Percentiles rank a stretch among this genome's conserved stretches.
These are phyloP conservation scores for Paecilomyces sp. DNA, from an alignment of 2,329 filamentous ascomycete genomes.

Conservation along the genomic window DNA sequence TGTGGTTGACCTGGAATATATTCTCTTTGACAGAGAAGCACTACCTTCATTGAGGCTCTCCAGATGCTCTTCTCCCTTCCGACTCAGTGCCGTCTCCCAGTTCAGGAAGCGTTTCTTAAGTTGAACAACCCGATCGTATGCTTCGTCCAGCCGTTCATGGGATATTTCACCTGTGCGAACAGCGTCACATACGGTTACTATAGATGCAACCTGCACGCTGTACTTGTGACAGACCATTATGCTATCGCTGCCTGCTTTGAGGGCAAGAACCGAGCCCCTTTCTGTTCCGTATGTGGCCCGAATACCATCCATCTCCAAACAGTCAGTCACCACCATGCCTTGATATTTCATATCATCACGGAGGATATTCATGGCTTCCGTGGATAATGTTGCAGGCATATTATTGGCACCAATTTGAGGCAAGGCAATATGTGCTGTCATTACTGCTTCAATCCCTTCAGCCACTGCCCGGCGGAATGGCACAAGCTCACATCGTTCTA, in stretches of 20 bases:
- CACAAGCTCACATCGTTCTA: conserved; percentile 36
- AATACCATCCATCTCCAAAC: conserved; percentile 40
- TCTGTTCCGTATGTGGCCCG: conserved; percentile 35
- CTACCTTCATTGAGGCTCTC: conserved; percentile 17
- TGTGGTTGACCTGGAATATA: conserved; percentile 35
- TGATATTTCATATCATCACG: conserved; percentile 37
- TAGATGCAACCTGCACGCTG: conserved; percentile 32
- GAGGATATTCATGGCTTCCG: conserved; percentile 29
- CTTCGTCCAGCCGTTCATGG: conserved; percentile 23
- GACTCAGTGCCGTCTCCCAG: conserved; percentile 22
- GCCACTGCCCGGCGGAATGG: conserved; percentile 37
- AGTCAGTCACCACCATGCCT: conserved; percentile 39
- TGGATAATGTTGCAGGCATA: conserved; percentile 35
- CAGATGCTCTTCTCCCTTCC: conserved; percentile 11
- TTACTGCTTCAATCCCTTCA: conserved; percentile 37
- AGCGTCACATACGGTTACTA: conserved; percentile 31
- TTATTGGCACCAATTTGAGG: conserved; percentile 24
- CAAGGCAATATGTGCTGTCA: conserved; percentile 40
- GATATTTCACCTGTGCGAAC: conserved; percentile 28
- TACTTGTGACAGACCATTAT: conserved; percentile 42
- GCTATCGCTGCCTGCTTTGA: conserved; percentile 39
- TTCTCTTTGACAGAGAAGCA: conserved; percentile 20
- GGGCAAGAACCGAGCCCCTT: conserved; percentile 31
- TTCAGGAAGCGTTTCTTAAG: conserved; percentile 31
- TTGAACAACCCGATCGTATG: conserved; percentile 24